Conservation (phyloP, 2,329 filamentous ascomycete species). For the Aspergillus thermomutatus region DNA sequence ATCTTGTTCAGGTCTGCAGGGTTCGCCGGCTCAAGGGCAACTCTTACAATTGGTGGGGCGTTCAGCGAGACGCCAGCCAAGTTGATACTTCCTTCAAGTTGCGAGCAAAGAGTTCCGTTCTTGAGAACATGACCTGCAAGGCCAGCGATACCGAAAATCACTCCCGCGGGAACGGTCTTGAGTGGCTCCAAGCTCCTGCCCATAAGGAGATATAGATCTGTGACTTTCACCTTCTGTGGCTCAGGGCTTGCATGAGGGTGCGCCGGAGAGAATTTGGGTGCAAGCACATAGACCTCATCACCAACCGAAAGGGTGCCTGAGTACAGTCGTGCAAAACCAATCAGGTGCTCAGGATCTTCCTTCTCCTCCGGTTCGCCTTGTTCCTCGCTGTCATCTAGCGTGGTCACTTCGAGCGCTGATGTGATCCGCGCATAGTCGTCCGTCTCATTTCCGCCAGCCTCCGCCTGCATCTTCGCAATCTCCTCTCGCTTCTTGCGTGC, state of each 20-base stretch:
- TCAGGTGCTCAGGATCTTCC: conserved; percentile 77
- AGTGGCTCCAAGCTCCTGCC: conserved; percentile 82
- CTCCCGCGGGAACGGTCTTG: conserved; percentile 81
- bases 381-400: conserved; percentile 52
- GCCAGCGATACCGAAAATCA: conserved; percentile 91
- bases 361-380: conserved; percentile 54
- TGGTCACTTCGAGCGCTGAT: conserved; percentile 59
- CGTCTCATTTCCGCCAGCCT: conserved; percentile 39
- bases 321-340: conserved; percentile 92
- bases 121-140: conserved; percentile 93
- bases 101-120: conserved; percentile 88
- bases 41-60: conserved; percentile 87
- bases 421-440: conserved; percentile 57
- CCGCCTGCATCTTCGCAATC: conserved; percentile 73
- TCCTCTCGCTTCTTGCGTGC: conserved; percentile 86
- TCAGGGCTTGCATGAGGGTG: conserved; percentile 67
- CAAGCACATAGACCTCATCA: conserved; percentile 84
- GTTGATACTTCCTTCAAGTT: conserved; percentile 81
- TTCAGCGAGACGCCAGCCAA: conserved; percentile 78
- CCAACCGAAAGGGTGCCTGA: conserved; percentile 87
- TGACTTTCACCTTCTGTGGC: conserved; percentile 79
- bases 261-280: conserved; percentile 87
- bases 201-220: conserved; percentile 92
- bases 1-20: conserved; percentile 91
- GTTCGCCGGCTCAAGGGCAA: conserved; percentile 89